Evolutionary conservation across 345 rosid genomes (phyloP).

Genomic region (Psidium guajava): DNA sequence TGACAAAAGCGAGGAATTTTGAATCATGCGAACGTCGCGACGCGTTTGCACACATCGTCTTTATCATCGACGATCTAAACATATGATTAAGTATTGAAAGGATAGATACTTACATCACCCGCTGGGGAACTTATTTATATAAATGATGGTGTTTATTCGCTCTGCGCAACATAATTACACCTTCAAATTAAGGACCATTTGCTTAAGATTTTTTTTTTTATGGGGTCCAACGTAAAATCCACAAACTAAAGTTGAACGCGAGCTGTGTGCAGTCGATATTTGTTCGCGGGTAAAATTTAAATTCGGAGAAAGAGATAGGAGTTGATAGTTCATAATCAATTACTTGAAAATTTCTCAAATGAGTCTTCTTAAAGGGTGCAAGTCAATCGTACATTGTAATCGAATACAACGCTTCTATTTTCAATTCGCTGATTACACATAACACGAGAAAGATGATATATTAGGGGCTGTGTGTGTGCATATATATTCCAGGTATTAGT

Average conservation of each 20-base stretch:
- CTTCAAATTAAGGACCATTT: too few relatives aligned
- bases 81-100: background rate
- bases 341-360: background rate
- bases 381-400: background rate
- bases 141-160: too few relatives aligned
- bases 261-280: background rate
- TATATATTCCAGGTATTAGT: too few relatives aligned
- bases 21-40: rapidly evolving
- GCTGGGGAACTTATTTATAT: too few relatives aligned
- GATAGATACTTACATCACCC: background rate
- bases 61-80: background rate
- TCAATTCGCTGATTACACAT: background rate
- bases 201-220: too few relatives aligned
- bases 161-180: background rate
- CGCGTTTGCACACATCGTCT: rapidly evolving
- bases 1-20: background rate
- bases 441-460: background rate
- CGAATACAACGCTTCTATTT: rapidly evolving
- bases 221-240: rapidly evolving
- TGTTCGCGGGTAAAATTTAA: background rate
- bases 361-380: background rate
- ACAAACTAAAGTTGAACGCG: background rate
- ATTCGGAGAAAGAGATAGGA: background rate
- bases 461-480: too few relatives aligned
- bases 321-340: background rate